These are phyloP conservation scores for Polyporus tsugae DNA, from an alignment of 1,284 basidiomycete genomes.

Conservation along the genomic window DNA sequence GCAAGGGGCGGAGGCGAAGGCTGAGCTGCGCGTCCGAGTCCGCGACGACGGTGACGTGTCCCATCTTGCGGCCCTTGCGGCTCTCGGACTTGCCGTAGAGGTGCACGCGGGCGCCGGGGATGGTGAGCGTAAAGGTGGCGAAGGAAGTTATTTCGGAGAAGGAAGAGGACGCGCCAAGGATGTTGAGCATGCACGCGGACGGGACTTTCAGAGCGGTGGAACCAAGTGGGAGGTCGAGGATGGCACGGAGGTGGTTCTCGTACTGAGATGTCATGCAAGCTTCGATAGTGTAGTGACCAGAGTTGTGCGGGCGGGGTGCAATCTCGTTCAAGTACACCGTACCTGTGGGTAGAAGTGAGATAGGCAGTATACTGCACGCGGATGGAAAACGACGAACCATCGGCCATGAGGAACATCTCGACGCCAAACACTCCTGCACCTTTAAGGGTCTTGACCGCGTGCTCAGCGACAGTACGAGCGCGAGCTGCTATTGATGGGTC, in stretches of 20 bases:
- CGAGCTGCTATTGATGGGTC: slow-evolving; percentile 65
- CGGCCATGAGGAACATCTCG: slow-evolving; percentile 94
- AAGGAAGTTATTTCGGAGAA: slow-evolving; percentile 70
- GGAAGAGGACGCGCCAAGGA: slow-evolving; percentile 81
- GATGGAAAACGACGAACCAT: slow-evolving; percentile 66
- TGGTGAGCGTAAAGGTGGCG: slow-evolving; percentile 61
- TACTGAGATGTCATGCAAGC: slow-evolving; percentile 97
- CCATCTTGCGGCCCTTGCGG: slow-evolving; percentile 96
- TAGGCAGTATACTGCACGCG: slow-evolving; percentile 9
- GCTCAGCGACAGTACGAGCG: slow-evolving; percentile 83
- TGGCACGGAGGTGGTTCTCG: slow-evolving; percentile 98
- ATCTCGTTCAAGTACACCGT: slow-evolving; percentile 94
- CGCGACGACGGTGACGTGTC: slow-evolving; percentile 94
- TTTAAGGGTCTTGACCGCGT: slow-evolving; percentile 81
- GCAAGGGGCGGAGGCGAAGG: slow-evolving; percentile 73
- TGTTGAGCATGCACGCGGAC: slow-evolving; percentile 93
- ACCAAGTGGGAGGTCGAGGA: slow-evolving; percentile 91
- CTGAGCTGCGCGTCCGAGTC: slow-evolving; percentile 83
- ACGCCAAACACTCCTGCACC: slow-evolving; percentile 98
- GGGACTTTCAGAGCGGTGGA: slow-evolving; percentile 90
- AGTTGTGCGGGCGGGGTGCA: slow-evolving; percentile 99
- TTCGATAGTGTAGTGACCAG: slow-evolving; percentile 99
- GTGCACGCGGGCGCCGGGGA: slow-evolving; percentile 87
- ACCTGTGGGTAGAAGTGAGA: slow-evolving; percentile 53
- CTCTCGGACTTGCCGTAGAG: slow-evolving; percentile 95